A percentile compares a stretch with the other conserved stretches of the same genome.
Conservation (phyloP, 495 filamentous ascomycete genomes). For the Penicillium angulare region DNA sequence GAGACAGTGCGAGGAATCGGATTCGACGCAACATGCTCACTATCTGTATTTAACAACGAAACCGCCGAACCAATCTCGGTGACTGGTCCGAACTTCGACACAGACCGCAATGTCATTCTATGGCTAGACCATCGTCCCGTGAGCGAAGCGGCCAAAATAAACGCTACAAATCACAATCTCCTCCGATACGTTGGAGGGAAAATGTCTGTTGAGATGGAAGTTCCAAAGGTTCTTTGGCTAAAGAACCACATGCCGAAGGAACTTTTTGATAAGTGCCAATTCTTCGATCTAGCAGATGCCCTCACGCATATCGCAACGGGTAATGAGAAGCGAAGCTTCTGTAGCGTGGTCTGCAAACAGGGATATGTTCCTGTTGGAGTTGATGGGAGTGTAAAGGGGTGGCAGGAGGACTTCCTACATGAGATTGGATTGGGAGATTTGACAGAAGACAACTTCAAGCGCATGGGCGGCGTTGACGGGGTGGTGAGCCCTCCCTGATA, state of each 20-base stretch:
- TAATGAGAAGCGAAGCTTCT: constrained; percentile 86
- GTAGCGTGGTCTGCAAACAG: constrained; percentile 93
- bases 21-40: constrained; percentile 96
- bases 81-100: constrained; percentile 79
- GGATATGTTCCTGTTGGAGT: constrained; percentile 93
- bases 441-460: constrained; percentile 78
- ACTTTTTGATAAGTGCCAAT: constrained; percentile 87
- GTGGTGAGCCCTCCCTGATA: constrained; percentile 63
- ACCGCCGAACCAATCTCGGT: constrained; percentile 88
- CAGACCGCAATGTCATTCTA: constrained; percentile 85
- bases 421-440: constrained; percentile 82
- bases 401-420: constrained; percentile 90
- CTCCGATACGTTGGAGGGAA: constrained; percentile 92
- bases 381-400: constrained; percentile 95
- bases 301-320: constrained; percentile 95
- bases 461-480: constrained; percentile 89
- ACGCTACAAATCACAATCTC: constrained; percentile 87
- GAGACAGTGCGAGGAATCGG: constrained; percentile 78
- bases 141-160: constrained; percentile 86
- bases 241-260: constrained; percentile 97
- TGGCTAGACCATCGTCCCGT: constrained; percentile 93
- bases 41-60: constrained; percentile 83
- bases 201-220: constrained; percentile 99
- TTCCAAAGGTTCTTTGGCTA: constrained; percentile 95
- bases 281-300: constrained; percentile 93